A percentile compares a stretch with the other conserved stretches of the same genome.
phyloP scores from a whole-genome alignment of 768 basidiomycete species.

The Boletus eberwhitei region DNA sequence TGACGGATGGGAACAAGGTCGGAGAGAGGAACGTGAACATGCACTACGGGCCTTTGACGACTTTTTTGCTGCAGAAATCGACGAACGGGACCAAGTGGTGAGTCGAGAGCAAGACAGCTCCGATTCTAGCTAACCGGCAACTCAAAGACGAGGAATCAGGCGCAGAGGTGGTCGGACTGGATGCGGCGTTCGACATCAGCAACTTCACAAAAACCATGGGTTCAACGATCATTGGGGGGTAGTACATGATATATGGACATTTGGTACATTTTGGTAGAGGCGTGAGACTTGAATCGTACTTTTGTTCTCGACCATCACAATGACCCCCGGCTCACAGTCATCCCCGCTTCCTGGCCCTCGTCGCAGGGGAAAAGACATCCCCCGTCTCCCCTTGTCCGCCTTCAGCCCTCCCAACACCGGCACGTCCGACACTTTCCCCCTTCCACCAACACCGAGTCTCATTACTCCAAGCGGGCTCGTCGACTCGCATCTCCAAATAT shows the following conservation, averaged over 20 bases:
- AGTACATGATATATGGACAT: background rate
- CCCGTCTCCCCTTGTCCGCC: constrained; percentile 70
- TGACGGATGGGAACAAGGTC: constrained; percentile 37
- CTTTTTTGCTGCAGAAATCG: constrained; percentile 47
- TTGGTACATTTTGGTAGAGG: background rate
- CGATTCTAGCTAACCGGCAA: constrained; percentile 6
- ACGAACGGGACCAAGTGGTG: constrained; percentile 23
- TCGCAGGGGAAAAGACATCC: constrained; percentile 65
- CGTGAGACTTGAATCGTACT: constrained; percentile 5
- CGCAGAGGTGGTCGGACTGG: constrained; percentile 28
- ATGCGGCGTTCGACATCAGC: constrained; percentile 21
- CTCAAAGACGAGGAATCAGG: constrained; percentile 21
- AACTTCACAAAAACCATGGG: constrained; percentile 12
- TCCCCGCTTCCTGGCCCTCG: constrained; percentile 30
- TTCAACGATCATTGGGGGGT: constrained; percentile 19
- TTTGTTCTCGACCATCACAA: background rate
- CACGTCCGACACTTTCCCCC: constrained; percentile 61
- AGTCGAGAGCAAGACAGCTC: constrained; percentile 10
- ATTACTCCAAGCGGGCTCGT: constrained; percentile 61
- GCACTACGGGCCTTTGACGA: constrained; percentile 58
- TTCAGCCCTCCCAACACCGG: constrained; percentile 72
- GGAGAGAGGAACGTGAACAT: constrained; percentile 48
- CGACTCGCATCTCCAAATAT: constrained; percentile 62
- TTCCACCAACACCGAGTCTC: constrained; percentile 65
- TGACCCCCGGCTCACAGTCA: constrained; percentile 15